A percentile compares a stretch with the other conserved stretches of the same genome.
Evolutionary conservation across 352 stramenopile species (phyloP).

Genomic region (Phytophthora pinifolia): DNA sequence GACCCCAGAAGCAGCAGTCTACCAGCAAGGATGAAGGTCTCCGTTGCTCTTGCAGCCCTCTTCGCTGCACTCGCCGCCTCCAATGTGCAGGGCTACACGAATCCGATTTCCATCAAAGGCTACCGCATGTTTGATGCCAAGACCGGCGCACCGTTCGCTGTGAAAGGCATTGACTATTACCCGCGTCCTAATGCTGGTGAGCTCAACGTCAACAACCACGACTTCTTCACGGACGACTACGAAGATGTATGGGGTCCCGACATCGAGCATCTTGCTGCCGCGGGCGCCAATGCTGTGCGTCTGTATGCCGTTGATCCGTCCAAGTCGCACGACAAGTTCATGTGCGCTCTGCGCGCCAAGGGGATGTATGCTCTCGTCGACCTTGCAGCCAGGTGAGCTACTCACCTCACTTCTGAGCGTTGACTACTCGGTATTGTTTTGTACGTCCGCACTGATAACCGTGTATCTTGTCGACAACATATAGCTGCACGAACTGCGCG

Average conservation of each 20-base stretch:
- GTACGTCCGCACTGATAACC: background rate
- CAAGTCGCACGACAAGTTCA: slow-evolving; percentile 87
- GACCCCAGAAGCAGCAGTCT: background rate
- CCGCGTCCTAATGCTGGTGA: slow-evolving; percentile 75
- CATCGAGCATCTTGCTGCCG: slow-evolving; percentile 54
- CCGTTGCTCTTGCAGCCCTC: slow-evolving; percentile 10
- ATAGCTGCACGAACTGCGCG: slow-evolving; percentile 51
- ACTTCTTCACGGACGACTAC: slow-evolving; percentile 86
- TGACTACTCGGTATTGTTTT: background rate
- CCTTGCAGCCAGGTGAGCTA: slow-evolving; percentile 35
- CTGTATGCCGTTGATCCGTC: slow-evolving; percentile 83
- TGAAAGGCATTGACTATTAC: slow-evolving; percentile 88
- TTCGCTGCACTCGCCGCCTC: slow-evolving; percentile 8
- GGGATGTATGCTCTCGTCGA: slow-evolving; percentile 84
- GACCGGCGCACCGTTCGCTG: slow-evolving; percentile 58
- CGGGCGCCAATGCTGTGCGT: slow-evolving; percentile 78
- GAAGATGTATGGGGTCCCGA: slow-evolving; percentile 65
- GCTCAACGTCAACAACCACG: slow-evolving; percentile 69
- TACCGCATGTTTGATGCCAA: slow-evolving; percentile 80
- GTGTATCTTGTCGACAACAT: background rate
- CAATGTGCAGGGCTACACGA: slow-evolving; percentile 28
- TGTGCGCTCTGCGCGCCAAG: slow-evolving; percentile 71
- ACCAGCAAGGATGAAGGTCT: slow-evolving; percentile 21
- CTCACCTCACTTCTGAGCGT: background rate
- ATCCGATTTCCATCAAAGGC: slow-evolving; percentile 52